Conservation (phyloP, 2,329 filamentous ascomycete species). For the Colletotrichum sp. region DNA sequence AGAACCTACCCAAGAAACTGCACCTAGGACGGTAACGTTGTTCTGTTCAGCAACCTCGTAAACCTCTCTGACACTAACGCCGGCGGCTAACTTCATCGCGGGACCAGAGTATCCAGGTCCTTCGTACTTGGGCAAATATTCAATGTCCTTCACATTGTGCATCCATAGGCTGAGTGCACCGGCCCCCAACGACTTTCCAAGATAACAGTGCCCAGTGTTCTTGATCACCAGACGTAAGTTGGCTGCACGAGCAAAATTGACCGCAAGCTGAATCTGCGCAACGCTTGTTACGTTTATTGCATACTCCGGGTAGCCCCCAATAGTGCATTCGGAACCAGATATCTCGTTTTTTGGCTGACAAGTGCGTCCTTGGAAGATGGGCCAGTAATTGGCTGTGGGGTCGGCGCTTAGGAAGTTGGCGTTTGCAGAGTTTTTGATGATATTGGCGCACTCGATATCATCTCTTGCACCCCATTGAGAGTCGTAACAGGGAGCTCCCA, state of each 20-base stretch:
- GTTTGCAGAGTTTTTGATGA: neutral
- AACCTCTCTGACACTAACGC: neutral
- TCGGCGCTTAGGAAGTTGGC: neutral
- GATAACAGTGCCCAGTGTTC: conserved; percentile 37
- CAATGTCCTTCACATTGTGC: neutral
- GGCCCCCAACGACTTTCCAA: neutral
- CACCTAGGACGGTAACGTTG: neutral
- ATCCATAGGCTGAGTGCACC: neutral
- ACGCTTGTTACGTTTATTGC: neutral
- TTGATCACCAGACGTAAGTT: conserved; percentile 48
- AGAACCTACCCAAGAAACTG: neutral
- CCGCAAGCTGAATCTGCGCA: conserved; percentile 33
- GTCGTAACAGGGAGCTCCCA: neutral
- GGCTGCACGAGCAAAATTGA: conserved; percentile 46
- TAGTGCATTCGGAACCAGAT: neutral
- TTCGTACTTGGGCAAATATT: neutral
- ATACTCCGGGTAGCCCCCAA: neutral
- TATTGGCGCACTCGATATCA: neutral
- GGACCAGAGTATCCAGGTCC: neutral
- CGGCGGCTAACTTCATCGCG: neutral
- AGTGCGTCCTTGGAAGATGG: neutral
- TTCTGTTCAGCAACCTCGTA: neutral
- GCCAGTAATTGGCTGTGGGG: neutral
- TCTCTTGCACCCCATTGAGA: neutral
- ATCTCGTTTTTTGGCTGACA: neutral